Conservation (phyloP, 441 rosid species). For the Gossypium davidsonii region DNA sequence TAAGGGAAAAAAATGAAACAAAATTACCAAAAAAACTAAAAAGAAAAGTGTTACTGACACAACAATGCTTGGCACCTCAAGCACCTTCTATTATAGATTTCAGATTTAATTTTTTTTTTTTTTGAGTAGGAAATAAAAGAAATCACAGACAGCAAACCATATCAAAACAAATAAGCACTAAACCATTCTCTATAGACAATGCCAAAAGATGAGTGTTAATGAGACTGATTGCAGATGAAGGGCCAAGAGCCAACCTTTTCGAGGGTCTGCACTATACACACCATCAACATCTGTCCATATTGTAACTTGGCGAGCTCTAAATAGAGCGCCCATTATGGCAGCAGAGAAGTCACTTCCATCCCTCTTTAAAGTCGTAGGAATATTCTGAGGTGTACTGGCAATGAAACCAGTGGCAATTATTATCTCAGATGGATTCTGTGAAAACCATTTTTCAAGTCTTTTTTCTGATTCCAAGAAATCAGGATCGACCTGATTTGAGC, state of each 20-base stretch:
- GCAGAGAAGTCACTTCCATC: slow-evolving; percentile 99
- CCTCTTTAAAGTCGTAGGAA: slow-evolving; percentile 93
- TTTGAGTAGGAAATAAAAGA: neutral
- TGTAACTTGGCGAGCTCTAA: slow-evolving; percentile 78
- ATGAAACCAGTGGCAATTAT: slow-evolving; percentile 92
- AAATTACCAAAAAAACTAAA: neutral
- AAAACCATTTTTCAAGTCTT: slow-evolving; percentile 80
- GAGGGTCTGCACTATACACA: slow-evolving; percentile 93
- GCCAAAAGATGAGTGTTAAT: neutral
- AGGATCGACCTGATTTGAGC: slow-evolving; percentile 90
- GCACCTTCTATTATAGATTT: neutral
- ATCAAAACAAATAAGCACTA: neutral
- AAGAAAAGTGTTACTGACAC: neutral
- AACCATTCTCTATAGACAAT: neutral
- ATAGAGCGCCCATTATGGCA: slow-evolving; percentile 85
- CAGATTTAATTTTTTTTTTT: too few relatives aligned
- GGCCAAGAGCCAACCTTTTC: slow-evolving; percentile 62
- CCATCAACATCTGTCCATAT: slow-evolving; percentile 99
- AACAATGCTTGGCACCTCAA: neutral
- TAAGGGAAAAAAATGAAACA: neutral
- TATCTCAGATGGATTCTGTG: slow-evolving; percentile 48
- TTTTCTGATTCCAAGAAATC: slow-evolving; percentile 70
- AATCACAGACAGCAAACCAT: neutral
- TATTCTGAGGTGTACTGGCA: slow-evolving; percentile 87
- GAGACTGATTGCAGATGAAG: neutral